Percentiles rank a stretch among this genome's conserved stretches.
phyloP scores from a whole-genome alignment of 176 grass and related monocot species.

The Avena sativa region DNA sequence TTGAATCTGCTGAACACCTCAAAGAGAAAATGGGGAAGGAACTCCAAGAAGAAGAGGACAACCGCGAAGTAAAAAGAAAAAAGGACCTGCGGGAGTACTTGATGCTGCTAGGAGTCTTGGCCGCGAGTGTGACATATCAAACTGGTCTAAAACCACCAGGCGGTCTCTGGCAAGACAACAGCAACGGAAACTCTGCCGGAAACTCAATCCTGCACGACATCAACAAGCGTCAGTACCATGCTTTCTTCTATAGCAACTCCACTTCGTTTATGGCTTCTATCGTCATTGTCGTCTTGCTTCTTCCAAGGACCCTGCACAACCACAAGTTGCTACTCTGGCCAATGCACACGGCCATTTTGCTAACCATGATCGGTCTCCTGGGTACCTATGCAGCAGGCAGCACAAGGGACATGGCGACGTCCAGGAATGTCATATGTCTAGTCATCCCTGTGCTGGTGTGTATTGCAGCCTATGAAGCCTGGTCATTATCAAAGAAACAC shows the following conservation, averaged over 20 bases:
- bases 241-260: slow-evolving; percentile 62
- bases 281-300: slow-evolving; percentile 40
- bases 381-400: slow-evolving; percentile 60
- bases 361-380: slow-evolving; percentile 57
- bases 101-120: slow-evolving; percentile 47
- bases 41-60: not conserved
- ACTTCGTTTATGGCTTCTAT: slow-evolving; percentile 50
- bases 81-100: slow-evolving; percentile 34
- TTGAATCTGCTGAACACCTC: not conserved
- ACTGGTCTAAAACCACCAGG: slow-evolving; percentile 41
- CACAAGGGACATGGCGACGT: slow-evolving; percentile 22
- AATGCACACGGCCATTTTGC: slow-evolving; percentile 42
- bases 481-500: not conserved
- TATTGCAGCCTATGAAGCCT: not conserved
- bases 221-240: slow-evolving; percentile 19
- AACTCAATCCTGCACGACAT: slow-evolving; percentile 24
- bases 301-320: not conserved
- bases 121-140: slow-evolving; percentile 54
- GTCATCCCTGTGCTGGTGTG: slow-evolving; percentile 43
- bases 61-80: not conserved
- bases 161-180: slow-evolving; percentile 25
- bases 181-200: not conserved
- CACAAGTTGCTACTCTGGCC: not conserved
- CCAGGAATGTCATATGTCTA: slow-evolving; percentile 40
- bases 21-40: not conserved